Evolutionary conservation across 345 rosid genomes (phyloP).

Genomic region (Rhizophora apiculata): DNA sequence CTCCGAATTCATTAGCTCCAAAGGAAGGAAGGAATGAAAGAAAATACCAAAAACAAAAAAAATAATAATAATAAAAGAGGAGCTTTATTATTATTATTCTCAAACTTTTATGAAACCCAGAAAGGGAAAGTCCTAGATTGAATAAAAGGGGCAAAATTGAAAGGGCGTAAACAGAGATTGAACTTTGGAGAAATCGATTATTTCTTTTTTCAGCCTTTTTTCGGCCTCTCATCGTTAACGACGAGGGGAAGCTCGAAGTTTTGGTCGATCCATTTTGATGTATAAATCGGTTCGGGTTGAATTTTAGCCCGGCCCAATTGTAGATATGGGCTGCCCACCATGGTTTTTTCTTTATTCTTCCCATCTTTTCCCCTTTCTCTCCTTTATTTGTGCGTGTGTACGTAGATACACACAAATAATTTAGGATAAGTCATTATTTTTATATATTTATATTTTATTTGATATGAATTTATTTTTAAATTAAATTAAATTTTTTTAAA

Average conservation of each 20-base stretch:
- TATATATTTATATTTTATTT: too few relatives aligned
- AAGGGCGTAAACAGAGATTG: neutral
- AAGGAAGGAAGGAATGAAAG: too few relatives aligned
- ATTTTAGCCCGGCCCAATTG: neutral
- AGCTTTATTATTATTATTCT: too few relatives aligned
- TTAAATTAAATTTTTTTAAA: too few relatives aligned
- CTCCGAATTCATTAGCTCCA: slow-evolving; percentile 26
- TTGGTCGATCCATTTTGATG: neutral
- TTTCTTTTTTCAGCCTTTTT: neutral
- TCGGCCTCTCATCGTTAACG: neutral
- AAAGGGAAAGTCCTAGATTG: neutral
- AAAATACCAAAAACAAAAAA: neutral
- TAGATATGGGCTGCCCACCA: too few relatives aligned
- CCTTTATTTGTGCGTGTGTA: too few relatives aligned
- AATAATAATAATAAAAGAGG: neutral
- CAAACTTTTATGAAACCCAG: neutral
- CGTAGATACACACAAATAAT: too few relatives aligned
- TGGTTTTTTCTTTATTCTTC: too few relatives aligned
- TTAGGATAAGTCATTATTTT: too few relatives aligned
- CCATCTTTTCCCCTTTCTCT: too few relatives aligned
- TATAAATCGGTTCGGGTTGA: neutral
- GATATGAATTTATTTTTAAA: too few relatives aligned
- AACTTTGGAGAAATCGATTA: slow-evolving; percentile 36
- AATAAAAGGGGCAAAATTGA: neutral
- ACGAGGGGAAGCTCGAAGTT: neutral